These are phyloP conservation scores for Pleurotus giganteus DNA, from an alignment of 768 basidiomycete species.

Conservation along the genomic window DNA sequence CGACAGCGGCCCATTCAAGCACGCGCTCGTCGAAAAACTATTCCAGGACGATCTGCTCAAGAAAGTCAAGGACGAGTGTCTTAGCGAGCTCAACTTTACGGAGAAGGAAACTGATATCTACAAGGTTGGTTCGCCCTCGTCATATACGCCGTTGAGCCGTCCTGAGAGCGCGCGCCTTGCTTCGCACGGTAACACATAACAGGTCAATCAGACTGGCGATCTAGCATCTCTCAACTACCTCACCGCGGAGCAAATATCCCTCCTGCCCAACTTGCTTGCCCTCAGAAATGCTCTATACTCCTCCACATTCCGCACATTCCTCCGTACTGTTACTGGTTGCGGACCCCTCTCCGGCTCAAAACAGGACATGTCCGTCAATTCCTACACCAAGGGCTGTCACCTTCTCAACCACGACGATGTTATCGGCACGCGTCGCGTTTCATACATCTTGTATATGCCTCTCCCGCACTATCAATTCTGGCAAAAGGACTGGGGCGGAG, in stretches of 20 bases:
- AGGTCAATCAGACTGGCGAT: slow-evolving; percentile 98
- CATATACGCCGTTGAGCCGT: too few relatives aligned
- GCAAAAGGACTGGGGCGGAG: slow-evolving; percentile 90
- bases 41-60: slow-evolving; percentile 82
- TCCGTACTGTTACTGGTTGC: slow-evolving; percentile 87
- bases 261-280: slow-evolving; percentile 74
- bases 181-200: too few relatives aligned
- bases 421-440: slow-evolving; percentile 89
- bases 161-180: too few relatives aligned
- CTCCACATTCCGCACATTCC: slow-evolving; percentile 71
- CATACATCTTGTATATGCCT: slow-evolving; percentile 97
- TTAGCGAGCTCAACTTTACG: slow-evolving; percentile 74
- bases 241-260: slow-evolving; percentile 68
- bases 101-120: slow-evolving; percentile 99
- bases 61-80: slow-evolving; percentile 82
- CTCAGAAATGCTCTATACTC: slow-evolving; percentile 95
- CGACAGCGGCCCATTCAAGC: slow-evolving; percentile 71
- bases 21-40: slow-evolving; percentile 76
- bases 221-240: slow-evolving; percentile 91
- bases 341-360: slow-evolving; percentile 88
- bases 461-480: slow-evolving; percentile 70
- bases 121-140: slow-evolving; percentile 53
- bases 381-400: slow-evolving; percentile 89
- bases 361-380: slow-evolving; percentile 94
- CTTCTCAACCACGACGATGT: slow-evolving; percentile 98